Conservation (phyloP, 2,329 filamentous ascomycete genomes). For the Colletotrichum phormii region DNA sequence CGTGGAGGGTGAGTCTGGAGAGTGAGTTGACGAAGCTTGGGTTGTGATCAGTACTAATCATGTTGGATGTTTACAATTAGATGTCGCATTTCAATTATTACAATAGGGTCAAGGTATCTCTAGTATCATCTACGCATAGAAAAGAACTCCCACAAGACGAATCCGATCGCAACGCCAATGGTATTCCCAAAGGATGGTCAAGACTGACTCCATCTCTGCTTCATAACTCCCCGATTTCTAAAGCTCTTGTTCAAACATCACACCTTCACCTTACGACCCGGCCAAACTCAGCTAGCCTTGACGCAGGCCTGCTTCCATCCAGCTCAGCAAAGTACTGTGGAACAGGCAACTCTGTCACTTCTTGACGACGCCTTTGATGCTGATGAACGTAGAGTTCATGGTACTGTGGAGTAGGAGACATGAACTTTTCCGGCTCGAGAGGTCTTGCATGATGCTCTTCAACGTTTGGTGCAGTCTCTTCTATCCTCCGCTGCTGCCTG, state of each 20-base stretch:
- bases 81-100: no score
- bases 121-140: no score
- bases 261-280: not conserved
- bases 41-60: not conserved
- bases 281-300: not conserved
- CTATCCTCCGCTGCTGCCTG: not conserved
- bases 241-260: not conserved
- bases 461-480: not conserved
- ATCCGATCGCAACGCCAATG: no score
- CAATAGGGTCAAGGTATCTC: no score
- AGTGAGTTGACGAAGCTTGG: not conserved
- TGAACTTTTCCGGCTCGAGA: not conserved
- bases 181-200: no score
- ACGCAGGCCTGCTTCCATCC: not conserved
- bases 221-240: not conserved
- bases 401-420: not conserved
- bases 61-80: no score
- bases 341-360: not conserved
- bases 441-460: not conserved
- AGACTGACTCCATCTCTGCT: no score
- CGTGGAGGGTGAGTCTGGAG: slow-evolving; percentile 3
- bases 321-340: not conserved
- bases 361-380: not conserved
- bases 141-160: no score
- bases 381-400: not conserved